Conservation (phyloP, 768 basidiomycete genomes). For the Lactarius quietus region DNA sequence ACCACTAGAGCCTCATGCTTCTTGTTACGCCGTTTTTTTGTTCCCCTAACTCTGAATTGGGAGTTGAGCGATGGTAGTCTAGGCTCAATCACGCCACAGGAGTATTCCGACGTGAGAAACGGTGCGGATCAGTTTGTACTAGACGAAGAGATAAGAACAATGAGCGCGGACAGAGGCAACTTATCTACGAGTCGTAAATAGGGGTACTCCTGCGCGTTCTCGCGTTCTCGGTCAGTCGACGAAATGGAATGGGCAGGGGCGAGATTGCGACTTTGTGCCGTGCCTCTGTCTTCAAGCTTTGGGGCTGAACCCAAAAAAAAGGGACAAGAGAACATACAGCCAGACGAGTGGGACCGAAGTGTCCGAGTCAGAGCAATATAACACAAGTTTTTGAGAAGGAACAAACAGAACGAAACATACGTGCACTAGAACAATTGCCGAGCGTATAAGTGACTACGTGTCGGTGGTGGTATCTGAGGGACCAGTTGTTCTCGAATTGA, state of each 20-base stretch:
- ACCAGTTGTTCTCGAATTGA: slow-evolving; percentile 27
- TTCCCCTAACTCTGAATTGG: no score
- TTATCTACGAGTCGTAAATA: background rate
- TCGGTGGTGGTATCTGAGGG: no score
- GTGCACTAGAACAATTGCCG: no score
- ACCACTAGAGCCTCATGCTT: background rate
- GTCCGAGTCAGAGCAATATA: background rate
- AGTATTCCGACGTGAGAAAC: no score
- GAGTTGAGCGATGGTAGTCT: no score
- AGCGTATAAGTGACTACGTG: no score
- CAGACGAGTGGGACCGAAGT: background rate
- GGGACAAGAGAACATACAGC: background rate
- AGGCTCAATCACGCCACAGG: no score
- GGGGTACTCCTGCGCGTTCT: background rate
- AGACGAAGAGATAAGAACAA: background rate
- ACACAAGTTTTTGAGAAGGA: no score
- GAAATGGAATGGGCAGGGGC: background rate
- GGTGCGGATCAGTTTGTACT: no score
- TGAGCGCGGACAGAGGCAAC: background rate
- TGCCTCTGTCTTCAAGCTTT: background rate
- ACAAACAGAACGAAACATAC: background rate
- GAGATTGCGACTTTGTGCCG: background rate
- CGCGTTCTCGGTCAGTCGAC: background rate
- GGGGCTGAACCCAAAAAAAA: background rate
- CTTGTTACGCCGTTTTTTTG: no score